Evolutionary conservation across 2,329 filamentous ascomycete species (phyloP).

Genomic region (Fusarium zealandicum): DNA sequence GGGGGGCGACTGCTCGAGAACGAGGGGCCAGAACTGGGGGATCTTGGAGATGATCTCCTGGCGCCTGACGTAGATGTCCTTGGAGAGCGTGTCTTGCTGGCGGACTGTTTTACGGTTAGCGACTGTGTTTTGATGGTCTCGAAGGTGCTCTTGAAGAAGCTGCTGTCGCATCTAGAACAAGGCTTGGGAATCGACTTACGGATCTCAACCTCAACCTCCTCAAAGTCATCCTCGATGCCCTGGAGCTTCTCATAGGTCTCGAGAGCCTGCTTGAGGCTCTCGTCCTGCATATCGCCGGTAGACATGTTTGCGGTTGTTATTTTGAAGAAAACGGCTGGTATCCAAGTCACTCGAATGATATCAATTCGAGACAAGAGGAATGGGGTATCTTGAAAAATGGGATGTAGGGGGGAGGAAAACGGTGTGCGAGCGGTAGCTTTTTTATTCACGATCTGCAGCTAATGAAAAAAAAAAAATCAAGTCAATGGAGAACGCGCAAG

Average conservation of each 20-base stretch:
- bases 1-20: conserved; percentile 83
- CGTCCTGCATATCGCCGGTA: conserved; percentile 48
- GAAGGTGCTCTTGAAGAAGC: conserved; percentile 2
- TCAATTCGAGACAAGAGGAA: conserved; percentile 13
- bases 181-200: conserved; percentile 61
- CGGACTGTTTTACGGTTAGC: conserved; percentile 64
- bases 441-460: conserved; percentile 15
- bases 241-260: conserved; percentile 79
- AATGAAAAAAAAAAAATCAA: conserved; percentile 9
- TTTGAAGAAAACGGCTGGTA: conserved; percentile 15
- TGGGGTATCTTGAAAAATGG: conserved; percentile 18
- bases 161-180: not conserved
- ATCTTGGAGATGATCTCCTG: conserved; percentile 74
- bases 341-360: conserved; percentile 11
- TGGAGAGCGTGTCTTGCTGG: conserved; percentile 72
- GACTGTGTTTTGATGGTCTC: conserved; percentile 4
- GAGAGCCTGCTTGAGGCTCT: conserved; percentile 41
- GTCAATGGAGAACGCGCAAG: not conserved
- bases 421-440: conserved; percentile 19
- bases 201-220: conserved; percentile 82
- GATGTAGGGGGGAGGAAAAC: not conserved
- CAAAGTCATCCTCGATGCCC: conserved; percentile 82
- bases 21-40: conserved; percentile 92
- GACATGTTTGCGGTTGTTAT: conserved; percentile 44
- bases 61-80: conserved; percentile 79